phyloP scores from a whole-genome alignment of 352 stramenopile genomes.

The Phytopythium mirpurense region DNA sequence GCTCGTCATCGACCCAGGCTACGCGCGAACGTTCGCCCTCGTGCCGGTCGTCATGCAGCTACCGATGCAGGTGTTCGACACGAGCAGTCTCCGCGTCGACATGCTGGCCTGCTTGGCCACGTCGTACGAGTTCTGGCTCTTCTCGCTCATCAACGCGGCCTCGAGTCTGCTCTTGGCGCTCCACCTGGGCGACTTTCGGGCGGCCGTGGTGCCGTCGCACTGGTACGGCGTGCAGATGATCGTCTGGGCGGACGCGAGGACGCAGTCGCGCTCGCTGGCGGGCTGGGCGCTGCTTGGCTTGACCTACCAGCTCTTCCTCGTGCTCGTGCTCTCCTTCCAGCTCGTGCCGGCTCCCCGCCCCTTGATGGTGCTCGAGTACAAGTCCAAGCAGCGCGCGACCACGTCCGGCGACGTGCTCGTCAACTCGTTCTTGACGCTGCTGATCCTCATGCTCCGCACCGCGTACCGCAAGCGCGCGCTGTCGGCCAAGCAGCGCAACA shows the following conservation, averaged over 20 bases:
- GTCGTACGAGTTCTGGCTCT: conserved; percentile 31
- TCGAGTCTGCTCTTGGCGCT: conserved; percentile 9
- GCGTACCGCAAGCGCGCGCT: conserved; percentile 12
- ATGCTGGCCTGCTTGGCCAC: conserved; percentile 13
- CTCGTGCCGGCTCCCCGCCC: background rate
- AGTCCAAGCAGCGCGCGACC: background rate
- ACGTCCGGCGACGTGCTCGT: conserved; percentile 9
- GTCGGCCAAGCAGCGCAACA: background rate
- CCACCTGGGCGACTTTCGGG: conserved; percentile 10
- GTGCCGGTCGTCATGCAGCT: conserved; percentile 1
- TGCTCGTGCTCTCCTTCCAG: background rate
- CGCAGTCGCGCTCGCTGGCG: conserved; percentile 5
- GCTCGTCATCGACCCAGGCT: background rate
- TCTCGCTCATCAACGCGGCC: conserved; percentile 14
- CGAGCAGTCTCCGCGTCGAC: conserved; percentile 16
- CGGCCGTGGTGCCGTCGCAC: conserved; percentile 6
- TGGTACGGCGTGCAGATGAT: conserved; percentile 14
- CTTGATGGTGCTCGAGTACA: background rate
- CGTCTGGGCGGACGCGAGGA: conserved; percentile 19
- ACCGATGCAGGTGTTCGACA: conserved; percentile 2
- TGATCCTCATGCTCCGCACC: conserved; percentile 9
- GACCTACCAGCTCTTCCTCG: conserved; percentile 2
- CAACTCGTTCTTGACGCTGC: conserved; percentile 10
- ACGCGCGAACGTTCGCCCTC: background rate
- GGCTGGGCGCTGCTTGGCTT: conserved; percentile 1